A percentile compares a stretch with the other conserved stretches of the same genome.
These are phyloP conservation scores for Trichoderma reesei DNA, from an alignment of 495 filamentous ascomycete species.

Conservation along the genomic window DNA sequence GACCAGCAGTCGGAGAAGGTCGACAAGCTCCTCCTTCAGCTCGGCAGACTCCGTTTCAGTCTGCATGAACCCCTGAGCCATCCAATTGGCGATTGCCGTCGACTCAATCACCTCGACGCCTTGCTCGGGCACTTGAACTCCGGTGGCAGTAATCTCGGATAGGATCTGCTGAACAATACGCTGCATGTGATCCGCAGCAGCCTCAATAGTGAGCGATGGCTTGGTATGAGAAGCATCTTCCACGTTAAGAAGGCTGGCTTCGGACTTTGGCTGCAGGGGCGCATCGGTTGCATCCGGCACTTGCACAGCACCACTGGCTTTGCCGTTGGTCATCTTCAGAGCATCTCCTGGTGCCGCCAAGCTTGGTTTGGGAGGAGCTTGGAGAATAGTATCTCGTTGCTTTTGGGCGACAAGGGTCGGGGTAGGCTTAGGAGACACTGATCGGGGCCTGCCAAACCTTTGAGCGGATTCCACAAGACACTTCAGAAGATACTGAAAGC, in stretches of 20 bases:
- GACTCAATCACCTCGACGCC: background rate
- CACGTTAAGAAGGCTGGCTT: background rate
- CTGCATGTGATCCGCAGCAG: conserved; percentile 2
- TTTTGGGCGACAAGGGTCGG: background rate
- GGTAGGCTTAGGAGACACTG: background rate
- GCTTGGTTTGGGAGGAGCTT: background rate
- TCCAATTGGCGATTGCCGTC: background rate
- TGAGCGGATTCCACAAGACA: background rate
- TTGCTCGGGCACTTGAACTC: background rate
- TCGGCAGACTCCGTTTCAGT: background rate
- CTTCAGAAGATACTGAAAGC: background rate
- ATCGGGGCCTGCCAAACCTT: background rate
- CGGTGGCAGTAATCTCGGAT: background rate
- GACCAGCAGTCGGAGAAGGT: background rate
- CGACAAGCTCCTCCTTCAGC: background rate
- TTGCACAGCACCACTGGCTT: background rate
- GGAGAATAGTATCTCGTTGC: background rate
- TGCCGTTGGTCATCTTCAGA: background rate
- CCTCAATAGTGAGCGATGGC: background rate
- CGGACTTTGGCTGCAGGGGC: background rate
- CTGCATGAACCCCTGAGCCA: background rate
- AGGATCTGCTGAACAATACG: background rate
- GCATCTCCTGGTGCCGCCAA: background rate
- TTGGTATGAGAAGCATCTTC: background rate
- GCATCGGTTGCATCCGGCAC: background rate